Conservation (phyloP, 2,329 filamentous ascomycete genomes). For the Rutstroemia sp. region DNA sequence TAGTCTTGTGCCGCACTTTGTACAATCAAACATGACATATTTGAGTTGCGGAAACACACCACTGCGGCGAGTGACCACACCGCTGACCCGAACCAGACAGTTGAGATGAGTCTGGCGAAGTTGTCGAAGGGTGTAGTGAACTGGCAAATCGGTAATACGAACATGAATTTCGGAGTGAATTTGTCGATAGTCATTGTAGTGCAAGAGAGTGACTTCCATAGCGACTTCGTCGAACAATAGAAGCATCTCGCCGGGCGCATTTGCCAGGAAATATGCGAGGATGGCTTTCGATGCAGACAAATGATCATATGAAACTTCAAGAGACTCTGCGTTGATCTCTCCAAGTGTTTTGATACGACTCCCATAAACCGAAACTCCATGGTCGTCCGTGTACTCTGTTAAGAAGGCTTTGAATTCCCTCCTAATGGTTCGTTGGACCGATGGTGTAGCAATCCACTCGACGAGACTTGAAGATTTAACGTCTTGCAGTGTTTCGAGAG, state of each 20-base stretch:
- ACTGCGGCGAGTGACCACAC: slow-evolving; percentile 87
- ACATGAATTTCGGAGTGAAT: slow-evolving; percentile 98
- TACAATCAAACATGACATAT: slow-evolving; percentile 97
- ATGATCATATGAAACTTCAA: slow-evolving; percentile 95
- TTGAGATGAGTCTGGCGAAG: slow-evolving; percentile 93
- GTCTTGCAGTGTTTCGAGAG: slow-evolving; percentile 83
- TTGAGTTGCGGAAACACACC: slow-evolving; percentile 97
- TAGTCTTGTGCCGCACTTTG: slow-evolving; percentile 83
- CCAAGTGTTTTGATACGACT: slow-evolving; percentile 91
- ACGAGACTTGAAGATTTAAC: slow-evolving; percentile 89
- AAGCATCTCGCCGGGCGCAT: slow-evolving; percentile 89
- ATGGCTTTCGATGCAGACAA: slow-evolving; percentile 86
- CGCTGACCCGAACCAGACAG: slow-evolving; percentile 87
- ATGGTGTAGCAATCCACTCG: slow-evolving; percentile 87
- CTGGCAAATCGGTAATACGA: slow-evolving; percentile 87
- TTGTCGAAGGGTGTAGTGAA: slow-evolving; percentile 91
- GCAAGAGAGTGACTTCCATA: slow-evolving; percentile 90
- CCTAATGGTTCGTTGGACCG: slow-evolving; percentile 87
- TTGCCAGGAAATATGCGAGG: slow-evolving; percentile 90
- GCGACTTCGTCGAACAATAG: slow-evolving; percentile 95
- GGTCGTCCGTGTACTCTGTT: slow-evolving; percentile 88
- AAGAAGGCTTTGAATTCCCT: slow-evolving; percentile 96
- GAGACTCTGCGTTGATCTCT: slow-evolving; percentile 90
- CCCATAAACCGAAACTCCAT: slow-evolving; percentile 87
- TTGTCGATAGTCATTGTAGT: slow-evolving; percentile 95